A percentile compares a stretch with the other conserved stretches of the same genome.
Conservation (phyloP, 345 rosid species). For the Trapa bicornis region DNA sequence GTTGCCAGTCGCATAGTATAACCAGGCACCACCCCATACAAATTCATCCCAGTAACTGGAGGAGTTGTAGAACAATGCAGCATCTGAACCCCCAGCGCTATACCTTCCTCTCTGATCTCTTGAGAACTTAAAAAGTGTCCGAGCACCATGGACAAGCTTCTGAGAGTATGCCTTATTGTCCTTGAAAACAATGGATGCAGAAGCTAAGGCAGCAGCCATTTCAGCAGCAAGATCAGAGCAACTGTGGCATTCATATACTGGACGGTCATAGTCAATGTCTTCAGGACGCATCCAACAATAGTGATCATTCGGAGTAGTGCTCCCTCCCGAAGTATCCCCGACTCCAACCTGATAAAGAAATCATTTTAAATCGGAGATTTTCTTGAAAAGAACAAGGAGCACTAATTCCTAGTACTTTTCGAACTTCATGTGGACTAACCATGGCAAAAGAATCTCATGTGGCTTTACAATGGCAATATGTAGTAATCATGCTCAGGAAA, state of each 20-base stretch:
- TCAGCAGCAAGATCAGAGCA: conserved; percentile 97
- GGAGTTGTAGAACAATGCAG: conserved; percentile 67
- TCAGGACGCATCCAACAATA: conserved; percentile 99
- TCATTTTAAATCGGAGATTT: neutral
- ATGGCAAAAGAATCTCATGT: too few relatives aligned
- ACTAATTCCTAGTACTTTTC: too few relatives aligned
- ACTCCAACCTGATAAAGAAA: conserved; percentile 50
- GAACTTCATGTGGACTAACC: too few relatives aligned
- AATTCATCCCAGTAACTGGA: conserved; percentile 89
- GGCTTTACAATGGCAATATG: too few relatives aligned
- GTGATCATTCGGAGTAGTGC: conserved; percentile 60
- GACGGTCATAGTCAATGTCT: conserved; percentile 80
- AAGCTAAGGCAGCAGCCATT: conserved; percentile 93
- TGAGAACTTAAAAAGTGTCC: conserved; percentile 52
- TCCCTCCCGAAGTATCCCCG: conserved; percentile 81
- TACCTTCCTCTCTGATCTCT: conserved; percentile 70
- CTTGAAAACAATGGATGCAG: conserved; percentile 92
- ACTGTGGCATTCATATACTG: conserved; percentile 44
- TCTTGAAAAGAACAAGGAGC: too few relatives aligned
- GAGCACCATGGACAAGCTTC: conserved; percentile 90
- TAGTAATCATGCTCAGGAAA: too few relatives aligned
- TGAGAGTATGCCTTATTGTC: conserved; percentile 87
- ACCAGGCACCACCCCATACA: conserved; percentile 92
- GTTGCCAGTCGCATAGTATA: conserved; percentile 92
- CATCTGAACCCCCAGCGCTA: conserved; percentile 51